Percentiles rank a stretch among this genome's conserved stretches.
phyloP scores from a whole-genome alignment of 1,284 basidiomycete genomes.

The Apiotrichum brassicae region DNA sequence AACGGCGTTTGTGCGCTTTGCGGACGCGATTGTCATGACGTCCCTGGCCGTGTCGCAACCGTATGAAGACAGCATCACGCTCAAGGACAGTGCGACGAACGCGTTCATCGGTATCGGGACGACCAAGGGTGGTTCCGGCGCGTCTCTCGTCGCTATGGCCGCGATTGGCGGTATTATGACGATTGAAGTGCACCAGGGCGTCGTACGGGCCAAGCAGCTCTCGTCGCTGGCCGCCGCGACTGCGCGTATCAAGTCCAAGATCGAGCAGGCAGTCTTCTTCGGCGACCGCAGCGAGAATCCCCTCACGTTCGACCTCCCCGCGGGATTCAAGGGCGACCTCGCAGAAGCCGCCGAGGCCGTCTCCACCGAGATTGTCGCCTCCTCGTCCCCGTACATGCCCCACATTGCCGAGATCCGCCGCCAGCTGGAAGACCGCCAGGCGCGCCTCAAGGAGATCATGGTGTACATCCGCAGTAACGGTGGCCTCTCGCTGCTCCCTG shows the following conservation, averaged over 20 bases:
- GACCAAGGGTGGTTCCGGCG: not conserved
- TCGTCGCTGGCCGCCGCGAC: slow-evolving; percentile 24
- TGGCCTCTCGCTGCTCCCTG: slow-evolving; percentile 70
- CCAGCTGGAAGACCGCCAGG: slow-evolving; percentile 69
- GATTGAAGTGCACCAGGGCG: slow-evolving; percentile 30
- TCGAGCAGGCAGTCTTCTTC: slow-evolving; percentile 55
- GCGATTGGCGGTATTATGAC: slow-evolving; percentile 38
- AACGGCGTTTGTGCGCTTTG: slow-evolving; percentile 45
- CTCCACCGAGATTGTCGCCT: slow-evolving; percentile 48
- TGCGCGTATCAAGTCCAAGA: slow-evolving; percentile 47
- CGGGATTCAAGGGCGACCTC: slow-evolving; percentile 49
- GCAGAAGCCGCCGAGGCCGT: slow-evolving; percentile 49
- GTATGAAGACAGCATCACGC: slow-evolving; percentile 41
- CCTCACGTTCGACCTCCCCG: slow-evolving; percentile 50
- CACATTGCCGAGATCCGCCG: slow-evolving; percentile 71
- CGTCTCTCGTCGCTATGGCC: slow-evolving; percentile 34
- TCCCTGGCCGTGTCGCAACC: slow-evolving; percentile 29
- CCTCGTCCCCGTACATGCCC: slow-evolving; percentile 60
- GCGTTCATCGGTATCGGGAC: slow-evolving; percentile 39
- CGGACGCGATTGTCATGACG: slow-evolving; percentile 41
- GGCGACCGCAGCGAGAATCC: slow-evolving; percentile 51
- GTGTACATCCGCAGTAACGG: slow-evolving; percentile 80
- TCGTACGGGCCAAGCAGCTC: slow-evolving; percentile 8
- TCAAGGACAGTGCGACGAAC: slow-evolving; percentile 38
- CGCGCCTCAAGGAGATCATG: slow-evolving; percentile 72